These are phyloP conservation scores for Guyanaporus albipodus DNA, from an alignment of 768 basidiomycete genomes.

Conservation along the genomic window DNA sequence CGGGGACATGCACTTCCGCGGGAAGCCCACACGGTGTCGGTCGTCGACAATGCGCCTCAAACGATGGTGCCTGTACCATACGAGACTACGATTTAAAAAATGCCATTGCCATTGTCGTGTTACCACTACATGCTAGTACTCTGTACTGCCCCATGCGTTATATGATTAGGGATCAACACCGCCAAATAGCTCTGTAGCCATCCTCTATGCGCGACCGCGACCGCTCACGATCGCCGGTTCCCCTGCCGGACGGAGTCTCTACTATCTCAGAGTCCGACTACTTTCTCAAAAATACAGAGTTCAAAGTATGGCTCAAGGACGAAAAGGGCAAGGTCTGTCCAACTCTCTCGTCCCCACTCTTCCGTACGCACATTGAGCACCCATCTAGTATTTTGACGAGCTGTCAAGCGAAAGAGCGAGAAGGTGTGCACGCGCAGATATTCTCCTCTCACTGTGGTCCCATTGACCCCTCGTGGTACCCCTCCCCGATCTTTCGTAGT, in stretches of 20 bases:
- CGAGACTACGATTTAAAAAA: conserved; percentile 93
- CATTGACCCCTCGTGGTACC: conserved; percentile 12
- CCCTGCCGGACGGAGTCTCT: conserved; percentile 54
- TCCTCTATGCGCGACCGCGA: not conserved
- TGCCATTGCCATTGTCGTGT: conserved; percentile 13
- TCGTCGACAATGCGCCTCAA: conserved; percentile 75
- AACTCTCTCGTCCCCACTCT: not conserved
- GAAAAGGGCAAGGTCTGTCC: conserved; percentile 55
- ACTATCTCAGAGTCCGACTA: conserved; percentile 81
- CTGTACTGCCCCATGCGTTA: not conserved
- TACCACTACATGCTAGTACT: conserved; percentile 19
- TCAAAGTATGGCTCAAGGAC: conserved; percentile 82
- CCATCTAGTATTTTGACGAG: conserved; percentile 55
- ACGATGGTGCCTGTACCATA: conserved; percentile 91
- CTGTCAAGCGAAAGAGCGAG: conserved; percentile 78
- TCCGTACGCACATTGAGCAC: not conserved
- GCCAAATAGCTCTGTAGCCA: not conserved
- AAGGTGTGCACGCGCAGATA: conserved; percentile 42
- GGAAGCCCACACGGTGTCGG: conserved; percentile 70
- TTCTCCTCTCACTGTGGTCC: conserved; percentile 6
- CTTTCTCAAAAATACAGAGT: conserved; percentile 85
- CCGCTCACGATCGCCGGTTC: not conserved
- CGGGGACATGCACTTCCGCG: conserved; percentile 84
- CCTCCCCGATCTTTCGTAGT: conserved; percentile 34
- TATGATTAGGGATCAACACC: not conserved